Evolutionary conservation across 208 protist species (phyloP).

Genomic region (Crithidia expoeki): DNA sequence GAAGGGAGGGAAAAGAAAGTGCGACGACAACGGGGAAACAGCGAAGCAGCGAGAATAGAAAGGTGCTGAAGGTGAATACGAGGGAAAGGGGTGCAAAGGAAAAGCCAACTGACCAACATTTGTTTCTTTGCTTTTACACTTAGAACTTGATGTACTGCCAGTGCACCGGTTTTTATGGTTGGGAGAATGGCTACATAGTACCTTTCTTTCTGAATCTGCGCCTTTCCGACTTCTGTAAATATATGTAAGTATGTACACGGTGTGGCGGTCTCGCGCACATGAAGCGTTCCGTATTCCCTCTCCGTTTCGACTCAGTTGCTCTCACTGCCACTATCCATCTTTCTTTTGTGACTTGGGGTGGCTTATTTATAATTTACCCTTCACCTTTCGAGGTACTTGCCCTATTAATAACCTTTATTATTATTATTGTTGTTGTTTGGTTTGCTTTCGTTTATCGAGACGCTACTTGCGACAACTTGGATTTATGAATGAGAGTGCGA

Average conservation of each 20-base stretch:
- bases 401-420: neutral
- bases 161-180: no score
- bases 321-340: neutral
- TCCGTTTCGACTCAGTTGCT: neutral
- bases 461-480: constrained; percentile 1
- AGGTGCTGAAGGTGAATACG: neutral
- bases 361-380: constrained; percentile 14
- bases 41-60: neutral
- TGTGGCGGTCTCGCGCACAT: no score
- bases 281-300: no score
- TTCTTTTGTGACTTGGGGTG: neutral
- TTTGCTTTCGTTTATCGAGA: constrained; percentile 2
- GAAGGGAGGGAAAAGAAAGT: neutral
- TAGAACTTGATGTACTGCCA: neutral
- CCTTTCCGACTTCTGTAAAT: no score
- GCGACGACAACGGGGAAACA: neutral
- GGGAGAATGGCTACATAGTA: no score
- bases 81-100: neutral
- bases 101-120: neutral
- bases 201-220: no score
- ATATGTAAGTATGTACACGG: no score
- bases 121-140: neutral
- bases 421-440: constrained; percentile 12
- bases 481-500: constrained; percentile 1
- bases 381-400: constrained; percentile 11